Percentiles rank a stretch among this genome's conserved stretches.
Evolutionary conservation across 176 grass and related monocot genomes (phyloP).

Genomic region (Triticum urartu): DNA sequence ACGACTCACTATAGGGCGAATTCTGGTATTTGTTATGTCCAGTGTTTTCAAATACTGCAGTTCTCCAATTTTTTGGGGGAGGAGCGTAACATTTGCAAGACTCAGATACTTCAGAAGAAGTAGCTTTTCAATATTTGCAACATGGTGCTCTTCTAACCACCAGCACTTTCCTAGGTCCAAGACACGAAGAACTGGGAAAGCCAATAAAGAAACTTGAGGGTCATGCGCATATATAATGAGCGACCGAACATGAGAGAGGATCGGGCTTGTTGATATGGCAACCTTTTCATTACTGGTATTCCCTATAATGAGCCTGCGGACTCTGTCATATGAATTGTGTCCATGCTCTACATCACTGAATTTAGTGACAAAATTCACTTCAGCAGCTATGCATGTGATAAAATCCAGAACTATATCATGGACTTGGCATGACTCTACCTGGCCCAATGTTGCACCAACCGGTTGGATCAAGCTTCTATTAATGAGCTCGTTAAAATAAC

Average conservation of each 20-base stretch:
- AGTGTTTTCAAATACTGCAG: slow-evolving; percentile 5
- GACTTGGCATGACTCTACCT: background rate
- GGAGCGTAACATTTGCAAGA: background rate
- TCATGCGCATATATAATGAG: background rate
- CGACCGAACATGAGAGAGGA: background rate
- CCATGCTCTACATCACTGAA: background rate
- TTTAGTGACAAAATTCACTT: background rate
- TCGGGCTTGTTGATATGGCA: background rate
- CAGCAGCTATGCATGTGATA: background rate
- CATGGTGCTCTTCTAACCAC: background rate
- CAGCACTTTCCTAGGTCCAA: background rate
- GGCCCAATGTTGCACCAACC: too few relatives aligned
- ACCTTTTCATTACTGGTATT: background rate
- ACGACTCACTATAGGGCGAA: too few relatives aligned
- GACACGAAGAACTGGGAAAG: background rate
- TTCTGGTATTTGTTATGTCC: background rate
- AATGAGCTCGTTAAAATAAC: background rate
- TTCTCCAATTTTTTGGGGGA: background rate
- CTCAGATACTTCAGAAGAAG: slow-evolving; percentile 5
- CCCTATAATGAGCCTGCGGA: background rate
- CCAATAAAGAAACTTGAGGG: background rate
- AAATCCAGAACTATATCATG: background rate
- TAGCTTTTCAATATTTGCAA: background rate
- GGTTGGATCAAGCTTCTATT: slow-evolving; percentile 27
- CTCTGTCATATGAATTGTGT: background rate